Percentiles rank a stretch among this genome's conserved stretches.
Conservation (phyloP, 1,139 yeast species). For the Protomyces gravidus region DNA sequence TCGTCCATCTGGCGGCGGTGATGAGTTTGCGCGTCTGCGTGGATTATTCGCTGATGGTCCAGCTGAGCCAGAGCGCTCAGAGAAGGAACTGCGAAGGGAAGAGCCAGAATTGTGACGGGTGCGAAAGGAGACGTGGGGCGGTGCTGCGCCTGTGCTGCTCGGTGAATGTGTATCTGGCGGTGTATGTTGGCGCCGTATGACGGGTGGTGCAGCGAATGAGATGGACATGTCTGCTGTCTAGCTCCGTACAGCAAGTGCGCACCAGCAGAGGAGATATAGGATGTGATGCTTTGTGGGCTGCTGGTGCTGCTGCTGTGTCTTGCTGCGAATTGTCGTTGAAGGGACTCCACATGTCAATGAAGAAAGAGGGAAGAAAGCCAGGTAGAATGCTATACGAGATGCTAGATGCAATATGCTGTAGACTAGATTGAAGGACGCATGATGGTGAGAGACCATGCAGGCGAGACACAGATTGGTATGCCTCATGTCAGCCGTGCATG, state of each 20-base stretch:
- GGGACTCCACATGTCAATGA: background rate
- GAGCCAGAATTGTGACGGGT: slow-evolving; percentile 20
- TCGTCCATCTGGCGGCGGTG: slow-evolving; percentile 21
- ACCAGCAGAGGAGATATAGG: no score
- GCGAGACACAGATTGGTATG: no score
- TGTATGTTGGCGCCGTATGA: slow-evolving; percentile 7
- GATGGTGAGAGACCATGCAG: no score
- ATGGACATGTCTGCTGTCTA: no score
- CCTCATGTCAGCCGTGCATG: no score
- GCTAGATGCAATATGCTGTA: no score
- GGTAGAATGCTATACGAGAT: no score
- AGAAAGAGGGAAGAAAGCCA: no score
- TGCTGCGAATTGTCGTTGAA: background rate
- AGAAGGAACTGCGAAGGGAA: slow-evolving; percentile 4
- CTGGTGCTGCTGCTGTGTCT: no score
- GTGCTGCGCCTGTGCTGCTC: background rate
- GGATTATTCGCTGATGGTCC: background rate
- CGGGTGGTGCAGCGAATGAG: slow-evolving; percentile 25
- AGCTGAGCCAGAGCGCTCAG: background rate
- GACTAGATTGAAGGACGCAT: no score
- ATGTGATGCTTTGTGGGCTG: no score
- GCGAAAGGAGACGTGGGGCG: background rate
- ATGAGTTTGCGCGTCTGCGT: slow-evolving; percentile 3
- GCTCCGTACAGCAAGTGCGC: no score
- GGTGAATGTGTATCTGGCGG: slow-evolving; percentile 3